Evolutionary conservation across 2,329 filamentous ascomycete genomes (phyloP), one percentile per base, ranked within the genome.

Genomic region (Ascochyta pisi): DNA sequence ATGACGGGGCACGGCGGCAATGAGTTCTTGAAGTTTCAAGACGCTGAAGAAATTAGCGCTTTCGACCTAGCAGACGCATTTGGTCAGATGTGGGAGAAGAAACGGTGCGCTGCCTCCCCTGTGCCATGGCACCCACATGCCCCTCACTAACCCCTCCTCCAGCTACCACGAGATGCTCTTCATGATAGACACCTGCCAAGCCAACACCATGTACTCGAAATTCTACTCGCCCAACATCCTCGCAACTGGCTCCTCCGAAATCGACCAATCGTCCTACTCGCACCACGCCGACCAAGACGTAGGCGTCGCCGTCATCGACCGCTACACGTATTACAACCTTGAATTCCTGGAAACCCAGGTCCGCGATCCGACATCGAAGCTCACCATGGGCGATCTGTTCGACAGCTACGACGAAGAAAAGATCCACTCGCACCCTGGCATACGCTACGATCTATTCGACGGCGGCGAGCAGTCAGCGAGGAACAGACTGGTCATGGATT

Each of bases 1-100:
- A 99, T 99, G 95, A 99, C 95, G 0, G 95, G 95, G 0, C 95
- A 99, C 70, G 95, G 95, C 29, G 95, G 95, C 16, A 96, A 98
- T 74, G 93, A 97, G 78, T 99, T 99, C 68, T 79, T 99, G 56
- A 99, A 99, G 76, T 99, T 99, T 71, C 95, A 99, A 76, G 95
- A 99, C 68, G 91, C 92, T 6, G 95, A 99, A 76, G 95, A 99
- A 78, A 98, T 99, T 64, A 93, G 92, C 52, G 92, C 92, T 0
- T 97, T 96, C 75, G 95, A 99, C 78, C 81, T 99, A 54, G 95
- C 96, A 5, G 92, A 99, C 76, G 95, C 95, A 0, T 98, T 99
- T 75, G 92, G 96, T 77, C 94, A 99, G 81, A 99, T 99, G 95
- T 97, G 93, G 91, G 95, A 99, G 83, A 99, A 99, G 86, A 96